Conservation (phyloP, 1,284 basidiomycete genomes). For the Cystobasidium slooffiae region DNA sequence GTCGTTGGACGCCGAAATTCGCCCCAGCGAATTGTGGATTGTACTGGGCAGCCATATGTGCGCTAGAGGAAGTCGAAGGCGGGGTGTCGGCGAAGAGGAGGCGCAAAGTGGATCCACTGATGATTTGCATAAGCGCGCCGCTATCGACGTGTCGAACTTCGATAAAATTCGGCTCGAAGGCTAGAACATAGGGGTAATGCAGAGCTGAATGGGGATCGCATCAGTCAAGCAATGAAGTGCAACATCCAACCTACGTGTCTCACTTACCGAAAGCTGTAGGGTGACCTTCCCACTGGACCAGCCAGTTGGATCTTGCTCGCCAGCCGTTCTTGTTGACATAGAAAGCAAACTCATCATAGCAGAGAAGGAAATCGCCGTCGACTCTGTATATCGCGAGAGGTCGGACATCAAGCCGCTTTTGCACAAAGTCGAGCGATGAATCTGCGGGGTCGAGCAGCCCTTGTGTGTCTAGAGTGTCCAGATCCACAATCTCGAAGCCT, state of each 20-base stretch:
- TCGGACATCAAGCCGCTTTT: slow-evolving; percentile 82
- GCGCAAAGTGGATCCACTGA: slow-evolving; percentile 74
- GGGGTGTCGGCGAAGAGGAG: slow-evolving; percentile 93
- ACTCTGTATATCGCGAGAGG: slow-evolving; percentile 98
- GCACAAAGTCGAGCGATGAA: slow-evolving; percentile 87
- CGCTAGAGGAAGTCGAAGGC: slow-evolving; percentile 64
- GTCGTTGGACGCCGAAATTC: neutral
- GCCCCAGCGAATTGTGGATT: slow-evolving; percentile 16
- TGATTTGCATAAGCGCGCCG: slow-evolving; percentile 89
- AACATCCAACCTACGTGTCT: neutral
- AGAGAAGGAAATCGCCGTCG: slow-evolving; percentile 94
- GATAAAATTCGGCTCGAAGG: slow-evolving; percentile 94
- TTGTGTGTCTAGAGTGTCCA: slow-evolving; percentile 96
- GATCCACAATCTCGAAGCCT: slow-evolving; percentile 99
- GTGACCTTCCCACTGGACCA: slow-evolving; percentile 94
- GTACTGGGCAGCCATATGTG: slow-evolving; percentile 26
- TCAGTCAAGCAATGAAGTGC: neutral
- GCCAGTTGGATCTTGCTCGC: slow-evolving; percentile 86
- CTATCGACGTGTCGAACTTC: slow-evolving; percentile 96
- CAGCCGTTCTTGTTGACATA: slow-evolving; percentile 76
- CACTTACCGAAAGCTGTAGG: slow-evolving; percentile 88
- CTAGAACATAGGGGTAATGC: slow-evolving; percentile 94
- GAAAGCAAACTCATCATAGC: slow-evolving; percentile 70
- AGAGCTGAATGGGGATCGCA: slow-evolving; percentile 66
- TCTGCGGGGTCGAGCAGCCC: slow-evolving; percentile 93